Conservation (phyloP, 495 filamentous ascomycete genomes). For the Staphylotrichum longicolle region DNA sequence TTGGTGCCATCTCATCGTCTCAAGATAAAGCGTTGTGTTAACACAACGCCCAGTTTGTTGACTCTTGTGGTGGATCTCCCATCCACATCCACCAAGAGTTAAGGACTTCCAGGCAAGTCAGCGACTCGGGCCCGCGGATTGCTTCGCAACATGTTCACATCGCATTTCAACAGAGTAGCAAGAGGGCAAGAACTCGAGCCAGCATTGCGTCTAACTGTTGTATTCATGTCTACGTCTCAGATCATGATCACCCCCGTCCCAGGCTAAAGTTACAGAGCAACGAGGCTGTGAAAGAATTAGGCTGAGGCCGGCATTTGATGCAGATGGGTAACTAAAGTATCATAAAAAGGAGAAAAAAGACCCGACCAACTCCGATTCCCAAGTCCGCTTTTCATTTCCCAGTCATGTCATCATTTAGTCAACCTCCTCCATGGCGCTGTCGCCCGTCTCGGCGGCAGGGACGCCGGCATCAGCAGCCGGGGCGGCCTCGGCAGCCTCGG, state of each 20-base stretch:
- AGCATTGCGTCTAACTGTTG: slow-evolving; percentile 18
- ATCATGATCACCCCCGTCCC: slow-evolving; percentile 26
- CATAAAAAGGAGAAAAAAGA: slow-evolving; percentile 36
- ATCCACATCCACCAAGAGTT: too few species aligned
- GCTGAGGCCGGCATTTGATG: slow-evolving; percentile 30
- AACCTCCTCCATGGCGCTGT: slow-evolving; percentile 66
- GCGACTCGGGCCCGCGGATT: neutral
- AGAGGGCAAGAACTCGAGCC: neutral
- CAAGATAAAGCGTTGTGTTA: too few species aligned
- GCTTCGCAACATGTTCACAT: neutral
- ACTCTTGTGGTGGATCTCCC: too few species aligned
- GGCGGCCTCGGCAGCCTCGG: slow-evolving; percentile 67
- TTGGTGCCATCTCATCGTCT: too few species aligned
- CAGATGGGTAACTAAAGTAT: slow-evolving; percentile 35
- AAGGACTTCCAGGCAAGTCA: neutral
- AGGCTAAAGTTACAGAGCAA: slow-evolving; percentile 35
- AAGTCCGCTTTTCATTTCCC: slow-evolving; percentile 42
- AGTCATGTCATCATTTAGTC: slow-evolving; percentile 50
- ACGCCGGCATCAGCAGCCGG: slow-evolving; percentile 49
- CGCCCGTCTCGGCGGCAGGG: slow-evolving; percentile 53
- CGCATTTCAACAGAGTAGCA: neutral
- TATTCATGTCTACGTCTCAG: slow-evolving; percentile 35
- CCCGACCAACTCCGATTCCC: slow-evolving; percentile 46
- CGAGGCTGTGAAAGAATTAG: slow-evolving; percentile 21
- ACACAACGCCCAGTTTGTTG: too few species aligned